Evolutionary conservation across 768 basidiomycete species (phyloP), one percentile per base, ranked within the genome.

Genomic region (Steccherinum ochraceum): DNA sequence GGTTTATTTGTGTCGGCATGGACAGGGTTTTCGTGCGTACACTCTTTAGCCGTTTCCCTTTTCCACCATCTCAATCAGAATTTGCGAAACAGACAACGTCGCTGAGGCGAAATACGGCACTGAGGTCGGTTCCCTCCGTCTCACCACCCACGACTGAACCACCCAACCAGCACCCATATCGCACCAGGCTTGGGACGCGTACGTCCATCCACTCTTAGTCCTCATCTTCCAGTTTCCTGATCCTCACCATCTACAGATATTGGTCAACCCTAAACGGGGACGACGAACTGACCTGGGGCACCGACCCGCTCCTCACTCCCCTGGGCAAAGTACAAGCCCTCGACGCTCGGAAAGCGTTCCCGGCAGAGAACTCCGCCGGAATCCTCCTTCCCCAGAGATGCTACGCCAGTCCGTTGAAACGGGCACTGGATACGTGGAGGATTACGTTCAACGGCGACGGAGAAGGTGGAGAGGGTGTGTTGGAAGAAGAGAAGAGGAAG

Each of bases 51-150:
- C n/a, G 51, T 25, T 4, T 16, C 27, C 19, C 16, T 24, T 13
- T 48, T 13, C 20, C 25, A 4, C n/a, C n/a, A n/a, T n/a, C n/a
- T 16, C 23, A 39, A 12, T 5, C n/a, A n/a, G n/a, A n/a, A n/a
- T n/a, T n/a, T n/a, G 41, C n/a, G n/a, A n/a, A n/a, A n/a, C 55
- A 88, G 85, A 90, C 67, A 90, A 90, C 55, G 73, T 84, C 0
- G 88, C 70, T 0, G 75, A 76, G 54, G 67, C 69, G 3, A 76
- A 80, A 60, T 85, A 89, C 59, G 79, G 76, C 1, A 71, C 71
- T 0, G 35, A 62, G 61, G 76, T 73, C 41, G 21, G 63, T 53
- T 24, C 35, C 24, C 21, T 21, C 49, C 24, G 18, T 19, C 5
- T 20, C 35, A 18, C 3, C 13, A 16, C n/a, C n/a, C n/a, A n/a